Percentiles rank a stretch among this genome's conserved stretches.
These are phyloP conservation scores for Curvularia sp. DNA, from an alignment of 2,329 filamentous ascomycete genomes.

Conservation along the genomic window DNA sequence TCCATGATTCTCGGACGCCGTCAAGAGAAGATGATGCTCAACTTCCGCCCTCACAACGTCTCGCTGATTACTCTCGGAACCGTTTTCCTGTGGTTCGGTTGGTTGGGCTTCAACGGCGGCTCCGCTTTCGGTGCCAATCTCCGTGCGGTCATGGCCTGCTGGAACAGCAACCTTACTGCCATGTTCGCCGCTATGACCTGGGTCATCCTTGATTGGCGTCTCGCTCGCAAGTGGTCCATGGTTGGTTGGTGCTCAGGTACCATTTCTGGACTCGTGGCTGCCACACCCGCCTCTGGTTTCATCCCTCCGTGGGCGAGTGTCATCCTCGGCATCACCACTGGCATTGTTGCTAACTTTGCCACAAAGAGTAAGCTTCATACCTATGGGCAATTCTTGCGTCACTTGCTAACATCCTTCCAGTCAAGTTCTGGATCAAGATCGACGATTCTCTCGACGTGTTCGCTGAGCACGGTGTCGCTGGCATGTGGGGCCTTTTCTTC, in stretches of 20 bases:
- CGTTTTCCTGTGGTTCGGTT: slow-evolving; percentile 96
- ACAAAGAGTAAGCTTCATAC: slow-evolving; percentile 75
- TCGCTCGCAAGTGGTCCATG: slow-evolving; percentile 93
- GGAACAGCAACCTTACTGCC: slow-evolving; percentile 94
- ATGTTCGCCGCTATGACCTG: slow-evolving; percentile 92
- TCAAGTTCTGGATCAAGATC: slow-evolving; percentile 77
- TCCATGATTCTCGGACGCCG: slow-evolving; percentile 94
- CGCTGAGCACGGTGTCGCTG: slow-evolving; percentile 85
- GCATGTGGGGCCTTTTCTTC: slow-evolving; percentile 79
- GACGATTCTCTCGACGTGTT: slow-evolving; percentile 92
- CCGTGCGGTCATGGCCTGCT: slow-evolving; percentile 93
- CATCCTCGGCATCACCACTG: slow-evolving; percentile 67
- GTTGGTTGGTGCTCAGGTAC: slow-evolving; percentile 91
- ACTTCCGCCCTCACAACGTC: slow-evolving; percentile 99
- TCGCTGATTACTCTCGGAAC: slow-evolving; percentile 96
- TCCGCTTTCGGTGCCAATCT: slow-evolving; percentile 94
- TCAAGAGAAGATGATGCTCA: slow-evolving; percentile 99
- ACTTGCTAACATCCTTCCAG: slow-evolving; percentile 47
- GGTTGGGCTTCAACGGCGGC: slow-evolving; percentile 98
- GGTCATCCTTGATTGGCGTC: slow-evolving; percentile 93
- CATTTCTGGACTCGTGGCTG: slow-evolving; percentile 86
- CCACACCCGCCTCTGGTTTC: slow-evolving; percentile 83
- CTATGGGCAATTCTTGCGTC: not conserved
- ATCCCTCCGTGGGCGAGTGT: slow-evolving; percentile 72
- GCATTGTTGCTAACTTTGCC: slow-evolving; percentile 78